phyloP scores from a whole-genome alignment of 176 grass and related monocot species.

The Saccharum officinarum region DNA sequence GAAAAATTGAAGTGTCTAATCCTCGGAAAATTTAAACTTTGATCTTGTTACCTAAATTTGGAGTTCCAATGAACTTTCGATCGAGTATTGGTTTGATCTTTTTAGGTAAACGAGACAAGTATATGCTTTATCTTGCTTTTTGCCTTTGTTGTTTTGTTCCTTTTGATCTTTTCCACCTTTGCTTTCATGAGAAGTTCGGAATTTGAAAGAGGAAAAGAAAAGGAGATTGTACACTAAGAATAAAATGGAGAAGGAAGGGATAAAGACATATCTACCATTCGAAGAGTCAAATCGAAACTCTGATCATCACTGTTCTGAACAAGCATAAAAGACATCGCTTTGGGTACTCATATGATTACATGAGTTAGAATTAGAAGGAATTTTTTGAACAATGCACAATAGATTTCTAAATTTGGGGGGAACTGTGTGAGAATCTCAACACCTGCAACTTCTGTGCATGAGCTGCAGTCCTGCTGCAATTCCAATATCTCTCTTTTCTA shows the following conservation, averaged over 20 bases:
- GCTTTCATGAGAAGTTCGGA: slow-evolving; percentile 47
- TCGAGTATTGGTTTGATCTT: neutral
- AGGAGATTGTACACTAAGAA: neutral
- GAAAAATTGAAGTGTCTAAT: neutral
- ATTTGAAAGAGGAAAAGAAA: slow-evolving; percentile 20
- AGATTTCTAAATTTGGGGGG: slow-evolving; percentile 30
- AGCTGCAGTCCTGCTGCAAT: slow-evolving; percentile 24
- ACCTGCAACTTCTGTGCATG: slow-evolving; percentile 19
- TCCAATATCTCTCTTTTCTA: slow-evolving; percentile 23
- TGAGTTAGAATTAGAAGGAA: slow-evolving; percentile 26
- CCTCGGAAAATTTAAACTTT: neutral
- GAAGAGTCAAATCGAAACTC: neutral
- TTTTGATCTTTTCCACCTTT: slow-evolving; percentile 39
- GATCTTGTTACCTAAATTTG: neutral
- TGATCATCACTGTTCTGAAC: neutral
- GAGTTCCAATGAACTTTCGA: neutral
- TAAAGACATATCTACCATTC: slow-evolving; percentile 1
- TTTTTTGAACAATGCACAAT: slow-evolving; percentile 27
- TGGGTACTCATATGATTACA: neutral
- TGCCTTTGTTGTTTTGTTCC: slow-evolving; percentile 17
- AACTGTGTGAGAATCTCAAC: slow-evolving; percentile 29
- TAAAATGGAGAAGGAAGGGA: slow-evolving; percentile 23
- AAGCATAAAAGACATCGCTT: neutral
- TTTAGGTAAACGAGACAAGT: slow-evolving; percentile 33
- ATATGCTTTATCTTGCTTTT: neutral